These are phyloP conservation scores for Discostella pseudostelligera DNA, from an alignment of 108 stramenopile genomes.

Conservation along the genomic window DNA sequence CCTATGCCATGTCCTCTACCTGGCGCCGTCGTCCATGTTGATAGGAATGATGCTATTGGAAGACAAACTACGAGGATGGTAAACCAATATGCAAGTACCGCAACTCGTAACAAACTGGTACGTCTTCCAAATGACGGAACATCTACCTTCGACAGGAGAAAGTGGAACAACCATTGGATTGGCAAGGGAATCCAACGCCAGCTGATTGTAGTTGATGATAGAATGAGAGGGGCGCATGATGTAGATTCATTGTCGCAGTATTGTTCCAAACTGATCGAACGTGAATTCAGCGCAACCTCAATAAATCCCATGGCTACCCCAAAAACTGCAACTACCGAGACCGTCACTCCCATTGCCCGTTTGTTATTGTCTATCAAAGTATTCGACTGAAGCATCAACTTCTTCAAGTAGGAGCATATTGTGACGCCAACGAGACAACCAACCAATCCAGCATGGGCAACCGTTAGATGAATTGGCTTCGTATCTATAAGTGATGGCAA, in stretches of 20 bases:
- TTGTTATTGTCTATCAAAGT: neutral
- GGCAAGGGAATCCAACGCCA: constrained; percentile 13
- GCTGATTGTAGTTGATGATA: neutral
- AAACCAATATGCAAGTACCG: constrained; percentile 23
- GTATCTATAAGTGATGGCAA: constrained; percentile 1
- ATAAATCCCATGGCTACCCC: constrained; percentile 27
- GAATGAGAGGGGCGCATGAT: constrained; percentile 3
- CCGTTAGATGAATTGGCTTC: constrained; percentile 19
- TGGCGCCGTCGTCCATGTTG: constrained; percentile 16
- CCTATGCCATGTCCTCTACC: neutral
- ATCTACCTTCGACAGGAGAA: constrained; percentile 14
- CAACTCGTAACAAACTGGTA: neutral
- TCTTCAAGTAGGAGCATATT: constrained; percentile 1
- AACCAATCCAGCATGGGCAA: constrained; percentile 41
- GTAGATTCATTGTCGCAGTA: constrained; percentile 1
- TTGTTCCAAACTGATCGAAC: neutral
- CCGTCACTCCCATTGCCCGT: neutral
- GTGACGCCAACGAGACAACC: constrained; percentile 38
- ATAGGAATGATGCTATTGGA: constrained; percentile 16
- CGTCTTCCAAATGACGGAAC: neutral
- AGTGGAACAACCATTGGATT: constrained; percentile 20
- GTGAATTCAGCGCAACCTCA: constrained; percentile 21
- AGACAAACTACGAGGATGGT: constrained; percentile 13
- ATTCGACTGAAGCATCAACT: neutral
- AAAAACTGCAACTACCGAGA: constrained; percentile 7